Percentiles rank a stretch among this genome's conserved stretches.
These are phyloP conservation scores for Noccaea caerulescens DNA, from an alignment of 345 rosid genomes.

Conservation along the genomic window DNA sequence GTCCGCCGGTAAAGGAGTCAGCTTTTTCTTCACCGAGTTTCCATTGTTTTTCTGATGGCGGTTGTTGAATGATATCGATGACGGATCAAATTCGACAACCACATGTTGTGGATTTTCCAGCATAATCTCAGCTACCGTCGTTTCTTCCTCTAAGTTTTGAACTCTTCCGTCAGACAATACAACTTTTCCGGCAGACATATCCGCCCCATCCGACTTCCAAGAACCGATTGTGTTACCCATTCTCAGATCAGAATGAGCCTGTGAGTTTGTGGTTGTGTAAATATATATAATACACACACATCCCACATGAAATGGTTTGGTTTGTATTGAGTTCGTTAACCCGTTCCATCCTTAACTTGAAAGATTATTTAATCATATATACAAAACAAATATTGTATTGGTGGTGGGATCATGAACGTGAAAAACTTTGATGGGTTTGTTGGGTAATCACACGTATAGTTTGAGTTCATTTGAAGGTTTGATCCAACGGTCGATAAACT, in stretches of 20 bases:
- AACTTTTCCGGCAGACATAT: conserved; percentile 53
- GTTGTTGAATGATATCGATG: conserved; percentile 38
- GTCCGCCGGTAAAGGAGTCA: conserved; percentile 75
- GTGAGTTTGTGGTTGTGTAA: neutral
- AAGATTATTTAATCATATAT: conserved; percentile 27
- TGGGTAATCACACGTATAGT: conserved; percentile 17
- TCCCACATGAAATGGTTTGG: conserved; percentile 34
- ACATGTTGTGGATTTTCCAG: conserved; percentile 74
- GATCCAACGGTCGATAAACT: conserved; percentile 45
- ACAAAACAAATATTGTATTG: conserved; percentile 34
- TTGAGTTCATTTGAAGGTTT: neutral
- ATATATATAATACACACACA: neutral
- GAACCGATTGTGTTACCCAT: conserved; percentile 63
- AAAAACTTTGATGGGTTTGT: conserved; percentile 43
- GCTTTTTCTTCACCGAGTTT: conserved; percentile 45
- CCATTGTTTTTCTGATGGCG: conserved; percentile 5
- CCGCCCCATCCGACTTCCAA: conserved; percentile 30
- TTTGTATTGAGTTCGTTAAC: conserved; percentile 63
- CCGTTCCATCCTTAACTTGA: conserved; percentile 63
- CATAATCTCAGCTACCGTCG: conserved; percentile 85
- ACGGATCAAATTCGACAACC: conserved; percentile 65
- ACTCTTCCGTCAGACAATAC: conserved; percentile 67
- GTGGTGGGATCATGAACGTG: conserved; percentile 49
- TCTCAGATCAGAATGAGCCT: conserved; percentile 1
- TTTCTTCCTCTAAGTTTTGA: conserved; percentile 49